Conservation (phyloP, 495 filamentous ascomycete species). For the Penicillium herquei region DNA sequence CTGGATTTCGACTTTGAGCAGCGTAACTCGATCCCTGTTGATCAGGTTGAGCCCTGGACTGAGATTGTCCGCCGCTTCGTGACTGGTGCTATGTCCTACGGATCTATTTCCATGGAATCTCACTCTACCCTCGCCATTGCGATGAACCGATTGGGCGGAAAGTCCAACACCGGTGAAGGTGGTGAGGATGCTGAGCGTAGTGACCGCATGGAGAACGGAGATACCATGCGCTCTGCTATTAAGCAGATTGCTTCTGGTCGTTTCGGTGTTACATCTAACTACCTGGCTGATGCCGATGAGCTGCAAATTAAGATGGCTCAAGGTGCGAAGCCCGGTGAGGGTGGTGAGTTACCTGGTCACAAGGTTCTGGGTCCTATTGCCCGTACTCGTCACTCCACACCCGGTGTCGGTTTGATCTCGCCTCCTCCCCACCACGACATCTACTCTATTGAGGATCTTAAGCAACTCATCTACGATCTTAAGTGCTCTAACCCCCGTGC, state of each 20-base stretch:
- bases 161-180: slow-evolving; percentile 99
- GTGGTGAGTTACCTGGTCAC: slow-evolving; percentile 96
- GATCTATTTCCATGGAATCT: slow-evolving; percentile 98
- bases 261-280: slow-evolving; percentile 97
- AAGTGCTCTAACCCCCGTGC: slow-evolving; percentile 97
- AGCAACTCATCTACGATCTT: slow-evolving; percentile 98
- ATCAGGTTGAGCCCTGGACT: slow-evolving; percentile 98
- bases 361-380: slow-evolving; percentile 98
- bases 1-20: slow-evolving; percentile 98
- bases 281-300: slow-evolving; percentile 97
- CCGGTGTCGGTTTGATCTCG: slow-evolving; percentile 94
- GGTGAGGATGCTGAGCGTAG: slow-evolving; percentile 96
- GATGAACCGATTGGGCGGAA: slow-evolving; percentile 97
- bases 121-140: slow-evolving; percentile 96
- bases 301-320: slow-evolving; percentile 99
- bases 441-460: slow-evolving; percentile 98
- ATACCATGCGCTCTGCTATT: slow-evolving; percentile 98
- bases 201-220: slow-evolving; percentile 81
- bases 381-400: slow-evolving; percentile 95
- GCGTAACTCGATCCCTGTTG: slow-evolving; percentile 81
- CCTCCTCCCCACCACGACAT: slow-evolving; percentile 99
- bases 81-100: slow-evolving; percentile 99
- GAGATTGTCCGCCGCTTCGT: slow-evolving; percentile 97
- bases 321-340: slow-evolving; percentile 97
- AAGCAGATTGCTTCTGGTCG: slow-evolving; percentile 98